These are phyloP conservation scores for Fallopia convolvulus DNA, from an alignment of 148 eudicot genomes.

Conservation along the genomic window DNA sequence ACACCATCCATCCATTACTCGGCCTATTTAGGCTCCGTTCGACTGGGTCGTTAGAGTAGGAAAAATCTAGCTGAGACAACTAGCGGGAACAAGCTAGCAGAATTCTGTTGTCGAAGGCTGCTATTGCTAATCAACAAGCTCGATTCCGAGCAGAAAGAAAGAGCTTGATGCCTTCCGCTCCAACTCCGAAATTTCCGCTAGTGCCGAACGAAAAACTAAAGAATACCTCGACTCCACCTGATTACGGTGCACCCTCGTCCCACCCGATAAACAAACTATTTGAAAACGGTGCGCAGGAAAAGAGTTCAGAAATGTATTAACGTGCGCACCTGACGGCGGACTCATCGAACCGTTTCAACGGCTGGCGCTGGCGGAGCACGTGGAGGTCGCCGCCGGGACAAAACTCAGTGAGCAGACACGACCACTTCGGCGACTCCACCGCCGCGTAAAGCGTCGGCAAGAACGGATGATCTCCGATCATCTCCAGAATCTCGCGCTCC, in stretches of 20 bases:
- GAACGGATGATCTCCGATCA: constrained; percentile 71
- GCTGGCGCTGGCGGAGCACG: constrained; percentile 82
- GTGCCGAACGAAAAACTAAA: no score
- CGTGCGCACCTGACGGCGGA: constrained; percentile 76
- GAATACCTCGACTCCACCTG: not conserved
- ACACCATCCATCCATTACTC: no score
- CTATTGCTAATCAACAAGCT: no score
- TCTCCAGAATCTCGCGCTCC: constrained; percentile 60
- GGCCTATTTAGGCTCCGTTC: no score
- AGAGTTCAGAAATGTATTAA: not conserved
- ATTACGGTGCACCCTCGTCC: not conserved
- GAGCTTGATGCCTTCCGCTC: no score
- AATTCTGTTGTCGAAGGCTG: no score
- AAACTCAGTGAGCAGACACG: constrained; percentile 74
- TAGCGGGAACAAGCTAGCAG: no score
- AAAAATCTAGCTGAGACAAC: no score
- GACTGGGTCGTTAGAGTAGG: no score
- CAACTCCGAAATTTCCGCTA: no score
- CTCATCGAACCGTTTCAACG: constrained; percentile 60
- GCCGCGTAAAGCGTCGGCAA: constrained; percentile 61
- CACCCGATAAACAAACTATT: not conserved
- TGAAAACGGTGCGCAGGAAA: not conserved
- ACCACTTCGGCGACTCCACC: constrained; percentile 60
- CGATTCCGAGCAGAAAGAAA: no score
- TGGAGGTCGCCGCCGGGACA: constrained; percentile 97